Base-by-base conservation (phyloP, 2,329 filamentous ascomycete species). In the Whalleya microplaca region DNA sequence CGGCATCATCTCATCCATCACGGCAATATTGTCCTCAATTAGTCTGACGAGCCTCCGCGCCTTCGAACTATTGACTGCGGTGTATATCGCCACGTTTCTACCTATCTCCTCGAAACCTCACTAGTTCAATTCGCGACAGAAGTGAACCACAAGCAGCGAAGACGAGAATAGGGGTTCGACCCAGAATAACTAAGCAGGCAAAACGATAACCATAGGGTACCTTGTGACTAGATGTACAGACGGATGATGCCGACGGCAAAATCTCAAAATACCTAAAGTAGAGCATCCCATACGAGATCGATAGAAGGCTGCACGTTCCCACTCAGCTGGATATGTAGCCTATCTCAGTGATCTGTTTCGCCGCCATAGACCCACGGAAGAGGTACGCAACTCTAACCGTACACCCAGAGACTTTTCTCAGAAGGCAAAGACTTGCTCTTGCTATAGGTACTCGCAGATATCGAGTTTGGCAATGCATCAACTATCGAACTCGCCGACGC, bases 401-500 rank as follows among this genome's bases (percentile, higher is more conserved):
- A 27, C 9, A 9, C 23, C 23, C n/a, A 9, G 9, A 27, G 23
- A 27, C 23, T 37, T 37, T 37, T 5, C 5, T 37, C 4, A 37
- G 14, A 16, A 5, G 32, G 32, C 3, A 12, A 37, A 37, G 6
- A 16, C 32, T 37, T 8, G 10, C 5, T 37, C 32, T 37, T 8
- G 10, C 5, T 37, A 37, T 14, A 14, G 9, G 32, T 14, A 37
- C 32, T 7, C 32, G 32, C 32, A 37, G 32, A 80, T 59, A 76
- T 81, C 61, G 76, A 77, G 18, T 81, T 81, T 66, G 81, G 81
- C 63, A 78, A 72, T 55, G 77, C 76, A 1, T 78, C 77, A 1
- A 71, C 74, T 1, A 71, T 82, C 10, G 78, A 83, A 43, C 72
- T 81, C 3, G 55, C 55, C 7, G 43, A 53, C 41, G 72, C 76